A percentile compares a stretch with the other conserved stretches of the same genome.
Conservation (phyloP, 306 rosid species). For the Pachyrhizus erosus region DNA sequence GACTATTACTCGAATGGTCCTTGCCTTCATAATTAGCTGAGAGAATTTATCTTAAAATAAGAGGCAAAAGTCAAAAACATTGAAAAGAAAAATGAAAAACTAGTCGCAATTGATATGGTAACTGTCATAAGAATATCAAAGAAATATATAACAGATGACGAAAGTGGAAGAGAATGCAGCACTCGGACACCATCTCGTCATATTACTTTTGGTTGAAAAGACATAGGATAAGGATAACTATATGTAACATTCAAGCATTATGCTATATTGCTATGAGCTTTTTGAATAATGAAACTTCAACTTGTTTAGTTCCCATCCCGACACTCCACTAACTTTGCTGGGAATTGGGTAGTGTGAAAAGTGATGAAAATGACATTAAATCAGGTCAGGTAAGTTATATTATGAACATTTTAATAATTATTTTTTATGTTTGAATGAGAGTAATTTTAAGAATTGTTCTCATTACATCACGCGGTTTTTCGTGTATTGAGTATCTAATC, state of each 20-base stretch:
- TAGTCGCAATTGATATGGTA: not conserved
- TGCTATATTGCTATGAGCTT: not conserved
- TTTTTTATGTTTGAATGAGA: no score
- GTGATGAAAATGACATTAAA: not conserved
- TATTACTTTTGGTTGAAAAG: slow-evolving; percentile 39
- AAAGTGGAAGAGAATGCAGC: slow-evolving; percentile 12
- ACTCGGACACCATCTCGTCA: slow-evolving; percentile 20
- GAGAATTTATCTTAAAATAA: slow-evolving; percentile 17
- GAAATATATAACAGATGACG: not conserved
- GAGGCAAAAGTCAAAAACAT: slow-evolving; percentile 9
- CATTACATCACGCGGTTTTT: no score
- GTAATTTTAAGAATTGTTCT: no score
- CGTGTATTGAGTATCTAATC: no score
- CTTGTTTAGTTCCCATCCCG: not conserved
- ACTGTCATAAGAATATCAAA: not conserved
- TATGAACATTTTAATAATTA: no score
- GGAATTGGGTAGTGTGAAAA: not conserved
- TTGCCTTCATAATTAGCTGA: slow-evolving; percentile 34
- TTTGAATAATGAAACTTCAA: slow-evolving; percentile 26
- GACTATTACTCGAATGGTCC: not conserved
- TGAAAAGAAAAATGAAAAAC: not conserved
- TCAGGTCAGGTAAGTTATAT: not conserved
- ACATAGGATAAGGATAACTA: slow-evolving; percentile 43
- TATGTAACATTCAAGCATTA: not conserved
- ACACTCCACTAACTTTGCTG: slow-evolving; percentile 31